A percentile compares a stretch with the other conserved stretches of the same genome.
Evolutionary conservation across 1,284 basidiomycete species (phyloP).

Genomic region (Cryptococcus hybrid): DNA sequence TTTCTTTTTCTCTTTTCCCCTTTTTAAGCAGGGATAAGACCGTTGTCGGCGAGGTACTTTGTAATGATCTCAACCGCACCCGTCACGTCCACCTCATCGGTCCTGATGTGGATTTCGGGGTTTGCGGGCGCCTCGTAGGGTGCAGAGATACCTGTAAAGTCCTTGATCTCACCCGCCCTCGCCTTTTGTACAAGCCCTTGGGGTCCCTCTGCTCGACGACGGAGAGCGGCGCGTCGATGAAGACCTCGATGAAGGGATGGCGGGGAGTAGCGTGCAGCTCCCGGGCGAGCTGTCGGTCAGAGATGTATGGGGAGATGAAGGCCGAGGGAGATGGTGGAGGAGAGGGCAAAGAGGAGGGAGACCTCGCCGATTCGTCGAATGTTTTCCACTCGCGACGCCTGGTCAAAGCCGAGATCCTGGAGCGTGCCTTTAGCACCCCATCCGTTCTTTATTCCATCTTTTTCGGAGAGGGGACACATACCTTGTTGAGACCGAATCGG

Average conservation of each 20-base stretch:
- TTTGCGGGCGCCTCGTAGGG: constrained; percentile 88
- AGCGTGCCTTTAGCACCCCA: background rate
- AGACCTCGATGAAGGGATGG: constrained; percentile 89
- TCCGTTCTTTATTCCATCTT: background rate
- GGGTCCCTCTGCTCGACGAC: constrained; percentile 93
- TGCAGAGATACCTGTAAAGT: constrained; percentile 97
- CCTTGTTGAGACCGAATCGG: constrained; percentile 92
- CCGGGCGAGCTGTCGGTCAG: constrained; percentile 82
- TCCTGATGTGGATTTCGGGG: constrained; percentile 92
- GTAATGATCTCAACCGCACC: constrained; percentile 79
- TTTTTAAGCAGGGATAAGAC: constrained; percentile 37
- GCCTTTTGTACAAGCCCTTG: constrained; percentile 99
- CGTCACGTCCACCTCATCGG: constrained; percentile 73
- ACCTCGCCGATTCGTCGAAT: constrained; percentile 98
- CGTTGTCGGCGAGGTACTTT: constrained; percentile 69
- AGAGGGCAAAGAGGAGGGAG: constrained; percentile 88
- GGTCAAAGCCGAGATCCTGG: constrained; percentile 89
- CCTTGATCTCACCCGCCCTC: constrained; percentile 93
- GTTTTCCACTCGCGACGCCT: constrained; percentile 93
- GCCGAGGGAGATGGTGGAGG: constrained; percentile 80
- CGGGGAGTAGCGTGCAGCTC: constrained; percentile 64
- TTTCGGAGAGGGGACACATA: constrained; percentile 10
- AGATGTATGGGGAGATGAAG: constrained; percentile 96
- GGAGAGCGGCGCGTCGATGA: constrained; percentile 83
- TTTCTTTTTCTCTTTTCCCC: too few species aligned